Evolutionary conservation across 148 eudicot genomes (phyloP).

Genomic region (Chenopodium quinoa): DNA sequence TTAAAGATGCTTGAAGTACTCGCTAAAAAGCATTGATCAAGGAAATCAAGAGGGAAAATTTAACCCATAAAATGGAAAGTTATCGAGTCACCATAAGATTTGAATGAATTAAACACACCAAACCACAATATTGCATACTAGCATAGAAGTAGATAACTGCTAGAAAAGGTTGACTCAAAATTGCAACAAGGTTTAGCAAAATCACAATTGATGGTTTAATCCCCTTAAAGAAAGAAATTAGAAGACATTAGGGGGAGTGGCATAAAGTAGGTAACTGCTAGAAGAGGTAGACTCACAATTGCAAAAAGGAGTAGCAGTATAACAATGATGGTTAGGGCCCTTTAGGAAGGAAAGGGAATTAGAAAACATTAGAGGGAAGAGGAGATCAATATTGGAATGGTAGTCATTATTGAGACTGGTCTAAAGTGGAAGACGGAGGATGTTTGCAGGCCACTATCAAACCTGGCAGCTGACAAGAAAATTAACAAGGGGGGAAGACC

Average conservation of each 20-base stretch:
- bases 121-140: not conserved
- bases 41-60: not conserved
- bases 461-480: not conserved
- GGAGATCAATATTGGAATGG: not conserved
- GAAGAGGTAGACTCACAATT: not conserved
- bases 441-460: not conserved
- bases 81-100: not conserved
- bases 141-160: not conserved
- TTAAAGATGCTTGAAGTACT: not conserved
- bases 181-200: not conserved
- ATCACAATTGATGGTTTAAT: not conserved
- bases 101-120: not conserved
- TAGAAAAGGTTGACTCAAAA: not conserved
- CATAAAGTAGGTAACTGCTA: not conserved
- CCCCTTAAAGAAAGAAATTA: not conserved
- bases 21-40: not conserved
- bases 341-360: not conserved
- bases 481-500: not conserved
- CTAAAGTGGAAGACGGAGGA: not conserved
- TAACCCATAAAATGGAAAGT: not conserved
- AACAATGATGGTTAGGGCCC: not conserved
- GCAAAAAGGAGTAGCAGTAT: not conserved
- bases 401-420: not conserved
- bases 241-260: not conserved
- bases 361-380: not conserved